These are phyloP conservation scores for Candida takata DNA, from an alignment of 805 yeast species.

Conservation along the genomic window DNA sequence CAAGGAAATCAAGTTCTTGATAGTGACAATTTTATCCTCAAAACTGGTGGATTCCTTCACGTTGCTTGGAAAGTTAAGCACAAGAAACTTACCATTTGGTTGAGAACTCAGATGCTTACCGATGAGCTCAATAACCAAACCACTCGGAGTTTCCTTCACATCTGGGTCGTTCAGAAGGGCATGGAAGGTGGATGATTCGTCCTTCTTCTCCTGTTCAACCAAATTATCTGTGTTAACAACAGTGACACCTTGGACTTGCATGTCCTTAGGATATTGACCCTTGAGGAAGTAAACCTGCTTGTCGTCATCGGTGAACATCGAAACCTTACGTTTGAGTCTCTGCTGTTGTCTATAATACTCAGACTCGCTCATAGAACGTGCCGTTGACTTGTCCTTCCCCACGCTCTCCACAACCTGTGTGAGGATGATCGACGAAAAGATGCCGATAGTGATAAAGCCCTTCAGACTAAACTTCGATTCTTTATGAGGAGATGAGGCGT, in stretches of 20 bases:
- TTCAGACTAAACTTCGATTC: constrained; percentile 32
- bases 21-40: constrained; percentile 59
- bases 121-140: constrained; percentile 28
- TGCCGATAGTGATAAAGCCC: constrained; percentile 35
- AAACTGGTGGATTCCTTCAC: constrained; percentile 65
- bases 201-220: constrained; percentile 37
- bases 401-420: constrained; percentile 32
- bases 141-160: constrained; percentile 27
- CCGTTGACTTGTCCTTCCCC: constrained; percentile 27
- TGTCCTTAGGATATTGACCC: constrained; percentile 9
- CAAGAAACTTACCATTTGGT: constrained; percentile 31
- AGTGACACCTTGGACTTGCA: constrained; percentile 16
- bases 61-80: constrained; percentile 53
- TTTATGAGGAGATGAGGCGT: constrained; percentile 8
- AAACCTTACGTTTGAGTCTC: constrained; percentile 44
- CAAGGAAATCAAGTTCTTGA: constrained; percentile 31
- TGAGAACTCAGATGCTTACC: constrained; percentile 24
- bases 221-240: constrained; percentile 46
- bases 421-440: constrained; percentile 38
- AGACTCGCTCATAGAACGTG: constrained; percentile 26
- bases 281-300: constrained; percentile 37
- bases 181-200: constrained; percentile 40
- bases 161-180: constrained; percentile 39
- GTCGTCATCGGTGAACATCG: constrained; percentile 34
- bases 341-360: constrained; percentile 39